These are phyloP conservation scores for Fusarium fracticaudum DNA, from an alignment of 2,329 filamentous ascomycete species.

Conservation along the genomic window DNA sequence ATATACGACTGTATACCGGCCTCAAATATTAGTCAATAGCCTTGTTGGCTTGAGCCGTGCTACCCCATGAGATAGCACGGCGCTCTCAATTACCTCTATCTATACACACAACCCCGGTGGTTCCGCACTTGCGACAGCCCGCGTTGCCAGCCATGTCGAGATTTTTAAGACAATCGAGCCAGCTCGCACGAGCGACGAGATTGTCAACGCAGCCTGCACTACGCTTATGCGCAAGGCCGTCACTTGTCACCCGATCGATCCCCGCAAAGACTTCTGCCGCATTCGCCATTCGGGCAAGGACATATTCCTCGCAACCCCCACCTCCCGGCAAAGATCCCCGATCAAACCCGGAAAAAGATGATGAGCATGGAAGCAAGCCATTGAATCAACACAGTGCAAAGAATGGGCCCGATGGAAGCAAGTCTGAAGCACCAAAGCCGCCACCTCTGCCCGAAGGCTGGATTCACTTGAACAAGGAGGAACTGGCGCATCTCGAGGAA, in stretches of 20 bases:
- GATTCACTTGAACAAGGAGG: slow-evolving; percentile 57
- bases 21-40: slow-evolving; percentile 2
- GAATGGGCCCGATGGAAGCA: slow-evolving; percentile 19
- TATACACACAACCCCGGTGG: slow-evolving; percentile 45
- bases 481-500: slow-evolving; percentile 64
- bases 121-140: slow-evolving; percentile 48
- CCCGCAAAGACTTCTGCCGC: slow-evolving; percentile 41
- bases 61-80: slow-evolving; percentile 48
- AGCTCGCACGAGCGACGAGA: slow-evolving; percentile 70
- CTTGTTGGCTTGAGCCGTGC: slow-evolving; percentile 31
- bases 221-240: slow-evolving; percentile 54
- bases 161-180: slow-evolving; percentile 72
- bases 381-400: slow-evolving; percentile 32
- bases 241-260: slow-evolving; percentile 45
- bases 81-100: slow-evolving; percentile 27
- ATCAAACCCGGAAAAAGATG: slow-evolving; percentile 40
- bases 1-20: slow-evolving; percentile 16
- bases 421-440: slow-evolving; percentile 40
- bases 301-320: slow-evolving; percentile 52
- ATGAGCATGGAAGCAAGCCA: slow-evolving; percentile 33
- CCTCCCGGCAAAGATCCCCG: slow-evolving; percentile 50
- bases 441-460: slow-evolving; percentile 57
- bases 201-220: slow-evolving; percentile 63
- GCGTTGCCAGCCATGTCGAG: slow-evolving; percentile 66
- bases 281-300: slow-evolving; percentile 46